Percentiles rank a stretch among this genome's conserved stretches.
Conservation (phyloP, 83 land plant genomes). For the Isoetes engelmannii region DNA sequence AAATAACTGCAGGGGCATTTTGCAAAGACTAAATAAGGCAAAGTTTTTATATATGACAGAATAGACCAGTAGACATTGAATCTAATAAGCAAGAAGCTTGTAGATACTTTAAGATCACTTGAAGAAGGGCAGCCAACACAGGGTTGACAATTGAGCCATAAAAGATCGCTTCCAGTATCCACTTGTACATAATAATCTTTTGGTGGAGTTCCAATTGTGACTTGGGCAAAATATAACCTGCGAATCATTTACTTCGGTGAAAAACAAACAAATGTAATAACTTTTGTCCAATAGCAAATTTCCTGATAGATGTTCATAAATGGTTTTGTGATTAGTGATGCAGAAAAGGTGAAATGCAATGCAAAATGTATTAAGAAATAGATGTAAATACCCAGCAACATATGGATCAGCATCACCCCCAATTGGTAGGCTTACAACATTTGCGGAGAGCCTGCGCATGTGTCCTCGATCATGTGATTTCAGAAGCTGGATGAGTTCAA, state of each 20-base stretch:
- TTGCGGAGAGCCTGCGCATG: no score
- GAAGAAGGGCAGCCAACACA: slow-evolving; percentile 18
- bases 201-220: slow-evolving; percentile 19
- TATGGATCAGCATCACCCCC: slow-evolving; percentile 20
- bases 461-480: no score
- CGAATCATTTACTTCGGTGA: neutral
- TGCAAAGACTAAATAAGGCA: neutral
- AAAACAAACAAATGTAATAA: no score
- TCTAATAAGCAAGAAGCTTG: neutral
- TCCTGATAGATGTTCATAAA: neutral
- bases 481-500: no score
- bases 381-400: slow-evolving; percentile 17
- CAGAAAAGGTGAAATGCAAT: no score
- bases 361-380: no score
- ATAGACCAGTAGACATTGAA: neutral
- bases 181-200: slow-evolving; percentile 19
- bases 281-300: no score
- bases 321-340: neutral
- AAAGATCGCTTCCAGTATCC: slow-evolving; percentile 26
- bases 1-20: neutral
- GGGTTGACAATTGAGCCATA: slow-evolving; percentile 22
- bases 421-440: slow-evolving; percentile 6
- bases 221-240: slow-evolving; percentile 22
- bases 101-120: slow-evolving; percentile 15
- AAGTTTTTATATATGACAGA: neutral